A percentile compares a stretch with the other conserved stretches of the same genome.
phyloP scores from a whole-genome alignment of 805 yeast species.

The Zygoascus tannicola region DNA sequence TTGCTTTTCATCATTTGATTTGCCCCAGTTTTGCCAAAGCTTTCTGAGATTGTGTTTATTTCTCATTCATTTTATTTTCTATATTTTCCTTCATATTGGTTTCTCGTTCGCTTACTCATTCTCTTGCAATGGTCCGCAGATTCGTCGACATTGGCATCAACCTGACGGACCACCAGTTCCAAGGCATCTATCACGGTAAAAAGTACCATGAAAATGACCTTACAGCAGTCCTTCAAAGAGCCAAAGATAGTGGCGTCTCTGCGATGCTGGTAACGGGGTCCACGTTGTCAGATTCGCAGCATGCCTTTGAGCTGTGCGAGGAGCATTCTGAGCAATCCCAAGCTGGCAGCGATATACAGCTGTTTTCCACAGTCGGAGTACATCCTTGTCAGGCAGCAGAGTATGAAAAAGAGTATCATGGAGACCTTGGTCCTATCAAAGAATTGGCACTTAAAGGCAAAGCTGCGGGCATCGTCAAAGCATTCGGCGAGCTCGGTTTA shows the following conservation, averaged over 20 bases:
- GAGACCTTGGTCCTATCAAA: constrained; percentile 39
- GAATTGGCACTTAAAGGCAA: constrained; percentile 41
- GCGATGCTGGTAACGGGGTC: constrained; percentile 80
- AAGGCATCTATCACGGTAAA: constrained; percentile 67
- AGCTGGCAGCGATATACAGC: constrained; percentile 3
- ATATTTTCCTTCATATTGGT: no score
- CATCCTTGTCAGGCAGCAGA: constrained; percentile 85
- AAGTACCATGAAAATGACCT: constrained; percentile 63
- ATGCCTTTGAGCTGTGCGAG: constrained; percentile 50
- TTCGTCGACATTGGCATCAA: constrained; percentile 53
- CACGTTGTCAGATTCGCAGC: constrained; percentile 52
- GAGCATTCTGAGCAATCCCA: constrained; percentile 23
- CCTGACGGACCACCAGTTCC: constrained; percentile 81
- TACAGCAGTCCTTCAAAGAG: constrained; percentile 53
- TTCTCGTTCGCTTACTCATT: no score
- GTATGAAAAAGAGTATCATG: constrained; percentile 29
- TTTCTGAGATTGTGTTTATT: no score
- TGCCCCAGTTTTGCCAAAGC: no score
- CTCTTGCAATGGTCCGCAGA: constrained; percentile 2
- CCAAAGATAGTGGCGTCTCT: constrained; percentile 53
- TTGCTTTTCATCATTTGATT: no score
- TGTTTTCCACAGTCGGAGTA: constrained; percentile 78
- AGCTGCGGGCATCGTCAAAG: constrained; percentile 41
- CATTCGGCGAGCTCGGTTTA: constrained; percentile 92
- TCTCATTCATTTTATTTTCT: no score